Base-by-base conservation (phyloP, 2,329 filamentous ascomycete species). In the Xylaria digitata region DNA sequence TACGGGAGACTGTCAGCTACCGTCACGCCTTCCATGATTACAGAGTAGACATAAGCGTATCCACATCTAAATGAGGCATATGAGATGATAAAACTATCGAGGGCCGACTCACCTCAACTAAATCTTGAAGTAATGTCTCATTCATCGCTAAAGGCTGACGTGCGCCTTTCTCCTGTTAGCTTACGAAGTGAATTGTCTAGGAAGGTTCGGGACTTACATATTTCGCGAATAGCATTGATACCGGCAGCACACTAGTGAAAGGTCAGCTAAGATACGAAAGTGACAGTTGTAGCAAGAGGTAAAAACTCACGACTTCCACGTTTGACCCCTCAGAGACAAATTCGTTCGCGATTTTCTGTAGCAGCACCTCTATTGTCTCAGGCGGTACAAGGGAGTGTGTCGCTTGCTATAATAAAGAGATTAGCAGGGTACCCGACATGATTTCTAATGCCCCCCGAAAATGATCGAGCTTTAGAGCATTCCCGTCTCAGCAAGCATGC, bases 321-420 rank as follows among this genome's bases (percentile, higher is more conserved):
- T 96, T 94, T 0, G 94, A 90, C 1, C 93, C 96, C 81, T 99
- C 96, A 0, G 94, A 97, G 1, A 99, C 95, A 76, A 99, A 99
- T 78, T 99, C 96, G 76, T 98, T 97, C 37, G 96, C 95, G 74
- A 99, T 98, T 82, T 97, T 98, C 78, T 93, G 90, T 1, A 99
- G 84, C 4, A 98, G 82, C 0, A 96, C 95, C 78, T 98, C 94
- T 11, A 99, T 84, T 0, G 90, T 92, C 83, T 99, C 96, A 0
- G 95, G 95, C 0, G 96, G 96, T 0, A 99, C 94, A 43, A 97
- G 86, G 70, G 90, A 92, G 78, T 99, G 96, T 7, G 93, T 94
- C 3, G 92, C 92, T 82, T 98, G 96, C 0, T 70, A 46, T 56
- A 46, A 23, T 13, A 21, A 32, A 9, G 1, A 40, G 3, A 46